Base-by-base conservation (phyloP, 164 flowering plant genomes). In the Magnolia kwangsiensis region DNA sequence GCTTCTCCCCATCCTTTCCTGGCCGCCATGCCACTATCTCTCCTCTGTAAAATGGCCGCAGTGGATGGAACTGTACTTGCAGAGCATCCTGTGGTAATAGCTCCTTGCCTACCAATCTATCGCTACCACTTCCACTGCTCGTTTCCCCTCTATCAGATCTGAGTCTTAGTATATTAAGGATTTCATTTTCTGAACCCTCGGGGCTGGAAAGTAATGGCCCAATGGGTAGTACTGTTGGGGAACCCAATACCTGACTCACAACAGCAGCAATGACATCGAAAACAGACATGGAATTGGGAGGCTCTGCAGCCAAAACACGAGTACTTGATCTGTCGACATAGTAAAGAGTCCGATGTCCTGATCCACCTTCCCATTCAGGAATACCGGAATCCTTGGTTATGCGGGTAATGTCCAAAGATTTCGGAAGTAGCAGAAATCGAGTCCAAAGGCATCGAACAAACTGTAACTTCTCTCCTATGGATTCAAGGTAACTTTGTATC, bases 11-110 rank as follows among this genome's bases (percentile, higher is more conserved):
- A 78, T 86, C 81, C 75, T 75, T 89, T 82, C 88, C 88, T 72
- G 85, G 79, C 73, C 90, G 86, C 98, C 98, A 96, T 71, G 99
- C 99, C 78, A 96, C 93, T 82, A 94, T 85, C 80, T 96, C 99
- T 72, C 99, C 99, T 59, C 75, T 79, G 79, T 94, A 96, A 79
- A 94, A 96, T 18, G 99, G 99, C 76, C 99, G 88, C 78, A 94
- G 78, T 4, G 98, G 99, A 77, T 92, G 98, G 84, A 96, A 84
- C 77, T 96, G 99, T 78, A 96, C 97, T 76, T 85, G 94, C 71
- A 75, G 76, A 76, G 95, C 92, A 88, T 96, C 98, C 73, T 92
- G 95, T 29, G 97, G 87, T 71, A 89, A 70, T 71, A 96, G 80
- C 68, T 89, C 97, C 82, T 84, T 90, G 72, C 99, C 99, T 11